Percentiles rank a stretch among this genome's conserved stretches.
phyloP scores from a whole-genome alignment of 768 basidiomycete species.

The Infundibulicybe gibba region DNA sequence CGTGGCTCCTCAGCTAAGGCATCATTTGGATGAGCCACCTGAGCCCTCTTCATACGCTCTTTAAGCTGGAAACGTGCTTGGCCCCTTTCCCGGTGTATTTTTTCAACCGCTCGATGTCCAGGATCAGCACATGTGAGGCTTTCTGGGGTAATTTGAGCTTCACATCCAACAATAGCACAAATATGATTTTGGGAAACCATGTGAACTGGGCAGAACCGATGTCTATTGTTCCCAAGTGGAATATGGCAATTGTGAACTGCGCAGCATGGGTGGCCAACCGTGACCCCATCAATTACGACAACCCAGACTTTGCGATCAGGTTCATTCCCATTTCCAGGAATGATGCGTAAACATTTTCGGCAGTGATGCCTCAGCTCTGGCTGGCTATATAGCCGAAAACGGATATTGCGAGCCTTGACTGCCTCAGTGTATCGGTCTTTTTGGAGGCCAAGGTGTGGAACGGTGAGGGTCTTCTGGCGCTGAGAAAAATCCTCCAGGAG shows the following conservation, averaged over 20 bases:
- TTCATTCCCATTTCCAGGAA: neutral
- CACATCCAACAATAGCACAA: conserved; percentile 20
- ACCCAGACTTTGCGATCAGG: neutral
- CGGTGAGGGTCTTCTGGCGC: no score
- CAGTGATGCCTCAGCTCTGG: no score
- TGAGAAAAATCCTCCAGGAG: conserved; percentile 12
- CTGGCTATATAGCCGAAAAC: no score
- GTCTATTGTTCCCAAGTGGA: conserved; percentile 12
- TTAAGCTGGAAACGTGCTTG: conserved; percentile 22
- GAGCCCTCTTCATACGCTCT: conserved; percentile 8
- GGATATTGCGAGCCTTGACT: neutral
- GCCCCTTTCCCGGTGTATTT: conserved; percentile 10
- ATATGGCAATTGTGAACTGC: conserved; percentile 19
- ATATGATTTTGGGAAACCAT: neutral
- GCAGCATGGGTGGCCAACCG: conserved; percentile 25
- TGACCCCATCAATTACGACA: conserved; percentile 19
- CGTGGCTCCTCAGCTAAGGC: neutral
- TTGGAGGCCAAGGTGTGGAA: no score
- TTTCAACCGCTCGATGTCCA: conserved; percentile 18
- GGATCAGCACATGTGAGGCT: conserved; percentile 14
- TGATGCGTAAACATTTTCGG: no score
- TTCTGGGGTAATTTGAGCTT: neutral
- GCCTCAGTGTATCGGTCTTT: neutral
- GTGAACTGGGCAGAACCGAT: conserved; percentile 21
- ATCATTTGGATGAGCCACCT: conserved; percentile 3